Percentiles rank a stretch among this genome's conserved stretches.
phyloP scores from a whole-genome alignment of 331 rosid genomes.

The Pyrus hybrid region DNA sequence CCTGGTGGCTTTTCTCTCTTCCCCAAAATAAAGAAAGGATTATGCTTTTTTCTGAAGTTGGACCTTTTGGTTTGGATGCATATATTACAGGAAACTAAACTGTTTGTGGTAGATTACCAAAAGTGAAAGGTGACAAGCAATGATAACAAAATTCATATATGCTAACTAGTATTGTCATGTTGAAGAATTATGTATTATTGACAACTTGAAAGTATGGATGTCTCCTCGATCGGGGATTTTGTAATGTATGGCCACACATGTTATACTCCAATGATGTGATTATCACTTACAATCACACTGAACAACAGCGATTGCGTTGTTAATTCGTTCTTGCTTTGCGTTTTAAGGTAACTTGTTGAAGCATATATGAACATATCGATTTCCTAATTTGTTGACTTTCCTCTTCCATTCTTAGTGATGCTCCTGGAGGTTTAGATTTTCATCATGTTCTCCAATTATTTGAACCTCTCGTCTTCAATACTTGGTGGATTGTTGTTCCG shows the following conservation, averaged over 20 bases:
- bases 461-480: background rate
- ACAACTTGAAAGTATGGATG: background rate
- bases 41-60: background rate
- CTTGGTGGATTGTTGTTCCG: background rate
- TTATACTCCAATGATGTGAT: no score
- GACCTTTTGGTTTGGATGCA: no score
- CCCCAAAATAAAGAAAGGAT: background rate
- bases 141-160: background rate
- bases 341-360: background rate
- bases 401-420: background rate
- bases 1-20: background rate
- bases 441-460: background rate
- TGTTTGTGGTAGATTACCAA: no score
- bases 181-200: background rate
- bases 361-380: background rate
- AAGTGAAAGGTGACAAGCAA: background rate
- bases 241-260: background rate
- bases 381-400: no score
- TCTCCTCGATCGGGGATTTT: background rate
- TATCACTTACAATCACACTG: background rate
- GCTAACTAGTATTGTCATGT: background rate
- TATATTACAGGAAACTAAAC: no score
- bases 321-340: background rate
- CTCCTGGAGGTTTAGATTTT: background rate
- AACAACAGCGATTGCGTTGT: background rate